Evolutionary conservation across 176 grass and related monocot genomes (phyloP), one percentile per base, ranked within the genome.

Genomic region (Carex scoparia): DNA sequence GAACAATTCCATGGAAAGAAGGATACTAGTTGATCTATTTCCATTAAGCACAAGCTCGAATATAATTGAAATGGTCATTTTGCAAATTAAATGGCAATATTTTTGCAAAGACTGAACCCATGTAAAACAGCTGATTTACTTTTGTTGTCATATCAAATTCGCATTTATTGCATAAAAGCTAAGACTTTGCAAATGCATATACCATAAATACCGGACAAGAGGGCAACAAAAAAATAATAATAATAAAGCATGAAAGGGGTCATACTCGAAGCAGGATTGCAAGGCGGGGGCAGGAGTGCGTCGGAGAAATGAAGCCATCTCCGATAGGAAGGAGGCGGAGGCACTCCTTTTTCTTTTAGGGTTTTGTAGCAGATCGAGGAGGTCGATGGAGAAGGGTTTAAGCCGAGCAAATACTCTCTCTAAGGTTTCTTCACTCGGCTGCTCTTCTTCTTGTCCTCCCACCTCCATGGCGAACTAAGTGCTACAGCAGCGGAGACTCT

Each of bases 341-440:
- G 89, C 65, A 9, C 76, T 89, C 64, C 79, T 31, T 57, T 61
- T 33, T 42, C 56, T 59, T 46, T 72, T 86, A 80, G 84, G 89
- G 91, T 84, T 89, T 84, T 89, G 93, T 56, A 98, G 74, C 67
- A 98, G 83, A 66, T 93, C 92, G 82, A 98, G 91, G 82, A 98
- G 89, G 10, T 88, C 33, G 80, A 95, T 56, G 16, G 88, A 95
- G 93, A 91, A 92, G 44, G 89, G 86, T 82, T 98, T 98, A 65
- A 98, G 93, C 85, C 89, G 84, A 16, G 86, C 61, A 73, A 95
- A 95, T 33, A 93, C 70, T 57, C 75, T 87, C 38, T 73, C 84
- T 84, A 90, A 84, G 89, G 91, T 90, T 90, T 88, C 91, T 57
- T 91, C 87, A 72, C 33, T 35, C 1, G 3, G 33, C 33, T 35